Base-by-base conservation (phyloP, 371 early-diverging fungal species). In the Neoconidiobolus thromboides region DNA sequence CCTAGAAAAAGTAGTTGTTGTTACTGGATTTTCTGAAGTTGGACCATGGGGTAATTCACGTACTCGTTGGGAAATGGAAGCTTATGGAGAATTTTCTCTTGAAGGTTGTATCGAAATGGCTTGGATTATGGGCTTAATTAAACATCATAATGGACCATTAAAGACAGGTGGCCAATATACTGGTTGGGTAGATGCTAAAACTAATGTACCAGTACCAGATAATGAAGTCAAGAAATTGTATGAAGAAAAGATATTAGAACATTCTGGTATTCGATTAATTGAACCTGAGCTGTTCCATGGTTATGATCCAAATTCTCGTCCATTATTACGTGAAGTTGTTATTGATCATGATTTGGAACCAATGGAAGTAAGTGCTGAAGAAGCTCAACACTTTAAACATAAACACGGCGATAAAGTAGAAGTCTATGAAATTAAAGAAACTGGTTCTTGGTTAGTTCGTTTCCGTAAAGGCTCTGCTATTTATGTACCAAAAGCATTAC, bases 41-140 rank as follows among this genome's bases (percentile, higher is more conserved):
- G 89, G 93, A 3, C 96, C 96, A 14, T 92, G 81, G 76, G 96
- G 96, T 67, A 87, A 87, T 64, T 78, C 88, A 43, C 81, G 93
- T 67, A 93, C 93, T 59, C 87, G 96, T 58, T 96, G 96, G 96
- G 94, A 95, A 73, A 93, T 94, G 91, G 93, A 91, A 70, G 83
- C 89, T 58, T 66, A 73, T 55, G 96, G 96, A 63, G 85, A 91
- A 68, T 87, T 93, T 75, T 93, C 93, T 49, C 78, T 93, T 43
- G 93, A 93, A 59, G 96, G 93, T n/a, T 91, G 92, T 68, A 90
- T 94, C 65, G 95, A 94, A 73, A 82, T 95, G 81, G 92, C 96
- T 42, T 92, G 96, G 93, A 85, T 92, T 66, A 93, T 93, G 96
- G 93, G 93, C 62, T 82, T 76, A 67, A 89, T 95, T 71, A 87